phyloP scores from a whole-genome alignment of 176 grass and related monocot species.

The Ensete ventricosum region DNA sequence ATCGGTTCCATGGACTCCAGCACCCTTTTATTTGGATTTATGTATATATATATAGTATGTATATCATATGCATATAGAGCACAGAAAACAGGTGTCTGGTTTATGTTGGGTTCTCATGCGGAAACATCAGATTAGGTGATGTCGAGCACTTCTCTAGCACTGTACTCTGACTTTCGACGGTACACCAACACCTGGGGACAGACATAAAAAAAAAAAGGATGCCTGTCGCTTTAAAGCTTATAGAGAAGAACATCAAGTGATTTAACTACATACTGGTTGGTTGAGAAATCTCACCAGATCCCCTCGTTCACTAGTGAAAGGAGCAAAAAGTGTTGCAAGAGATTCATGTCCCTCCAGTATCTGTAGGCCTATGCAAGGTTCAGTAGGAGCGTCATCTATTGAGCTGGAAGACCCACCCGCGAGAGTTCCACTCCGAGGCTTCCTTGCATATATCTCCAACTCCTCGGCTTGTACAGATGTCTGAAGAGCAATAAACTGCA shows the following conservation, averaged over 20 bases:
- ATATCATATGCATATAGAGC: not conserved
- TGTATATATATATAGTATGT: not conserved
- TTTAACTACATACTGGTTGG: not conserved
- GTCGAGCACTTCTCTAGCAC: not conserved
- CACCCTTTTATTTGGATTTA: too few relatives aligned
- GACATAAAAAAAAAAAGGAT: not conserved
- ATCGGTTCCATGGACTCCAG: too few relatives aligned
- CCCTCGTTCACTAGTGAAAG: not conserved
- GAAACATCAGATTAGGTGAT: not conserved
- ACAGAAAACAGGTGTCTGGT: not conserved
- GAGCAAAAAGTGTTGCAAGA: not conserved
- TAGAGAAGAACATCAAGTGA: not conserved
- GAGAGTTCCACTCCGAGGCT: slow-evolving; percentile 23
- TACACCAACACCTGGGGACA: slow-evolving; percentile 1
- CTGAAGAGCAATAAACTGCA: slow-evolving; percentile 59
- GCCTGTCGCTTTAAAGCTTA: too few relatives aligned
- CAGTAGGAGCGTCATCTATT: not conserved
- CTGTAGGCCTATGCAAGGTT: not conserved
- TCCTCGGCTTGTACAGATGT: slow-evolving; percentile 46
- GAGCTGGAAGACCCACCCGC: not conserved
- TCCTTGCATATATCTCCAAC: slow-evolving; percentile 52
- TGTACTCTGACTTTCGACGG: not conserved
- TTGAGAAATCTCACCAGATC: slow-evolving; percentile 4
- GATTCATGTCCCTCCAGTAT: slow-evolving; percentile 12
- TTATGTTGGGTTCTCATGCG: not conserved